Conservation (phyloP, 2,329 filamentous ascomycete species). For the Chrysoporthe austroafricana region DNA sequence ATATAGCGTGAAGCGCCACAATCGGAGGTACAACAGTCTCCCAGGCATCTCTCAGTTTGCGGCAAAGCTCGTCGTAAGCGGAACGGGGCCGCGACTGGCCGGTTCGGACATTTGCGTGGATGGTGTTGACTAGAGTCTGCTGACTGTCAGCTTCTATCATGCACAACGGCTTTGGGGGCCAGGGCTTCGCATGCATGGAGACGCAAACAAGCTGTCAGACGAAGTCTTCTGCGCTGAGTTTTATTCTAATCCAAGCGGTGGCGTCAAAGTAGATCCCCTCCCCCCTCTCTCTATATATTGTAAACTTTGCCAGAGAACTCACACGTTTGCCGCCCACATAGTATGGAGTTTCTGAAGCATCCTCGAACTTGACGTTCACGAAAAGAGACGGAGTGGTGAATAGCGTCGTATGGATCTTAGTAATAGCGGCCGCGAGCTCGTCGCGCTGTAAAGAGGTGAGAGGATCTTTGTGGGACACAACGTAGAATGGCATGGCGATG, state of each 20-base stretch:
- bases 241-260: background rate
- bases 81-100: constrained; percentile 10
- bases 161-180: background rate
- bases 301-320: background rate
- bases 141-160: background rate
- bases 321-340: constrained; percentile 17
- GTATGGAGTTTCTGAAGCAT: constrained; percentile 1
- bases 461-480: constrained; percentile 5
- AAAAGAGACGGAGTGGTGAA: constrained; percentile 20
- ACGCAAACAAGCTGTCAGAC: background rate
- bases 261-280: background rate
- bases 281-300: too few relatives aligned
- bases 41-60: too few relatives aligned
- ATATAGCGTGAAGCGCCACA: too few relatives aligned
- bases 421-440: constrained; percentile 18
- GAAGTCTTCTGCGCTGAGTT: too few relatives aligned
- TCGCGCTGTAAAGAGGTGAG: constrained; percentile 13
- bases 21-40: too few relatives aligned
- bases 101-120: constrained; percentile 9
- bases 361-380: constrained; percentile 17
- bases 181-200: background rate
- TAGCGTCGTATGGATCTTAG: constrained; percentile 12
- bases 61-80: background rate
- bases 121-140: constrained; percentile 8
- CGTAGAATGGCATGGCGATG: constrained; percentile 16